Evolutionary conservation across 805 yeast species (phyloP).

Genomic region (Tetrapisispora iriomotensis): DNA sequence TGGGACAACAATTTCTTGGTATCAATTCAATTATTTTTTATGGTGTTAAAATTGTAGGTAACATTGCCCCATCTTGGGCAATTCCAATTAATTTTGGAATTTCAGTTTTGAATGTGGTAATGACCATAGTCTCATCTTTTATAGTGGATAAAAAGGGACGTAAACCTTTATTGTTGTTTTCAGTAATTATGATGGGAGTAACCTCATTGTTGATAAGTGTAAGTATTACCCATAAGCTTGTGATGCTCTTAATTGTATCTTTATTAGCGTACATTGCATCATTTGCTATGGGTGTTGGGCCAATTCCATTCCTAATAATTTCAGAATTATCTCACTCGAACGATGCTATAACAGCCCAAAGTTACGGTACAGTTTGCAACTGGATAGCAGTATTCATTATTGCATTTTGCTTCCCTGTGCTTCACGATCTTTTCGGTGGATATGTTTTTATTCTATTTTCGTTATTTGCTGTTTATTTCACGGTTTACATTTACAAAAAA

Average conservation of each 20-base stretch:
- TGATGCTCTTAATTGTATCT: constrained; percentile 47
- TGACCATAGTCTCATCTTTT: constrained; percentile 66
- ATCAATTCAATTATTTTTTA: constrained; percentile 87
- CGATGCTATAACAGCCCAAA: constrained; percentile 80
- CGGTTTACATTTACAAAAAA: constrained; percentile 29
- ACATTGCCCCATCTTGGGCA: constrained; percentile 62
- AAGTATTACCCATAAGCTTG: constrained; percentile 45
- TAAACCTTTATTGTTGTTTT: constrained; percentile 55
- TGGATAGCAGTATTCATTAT: constrained; percentile 84
- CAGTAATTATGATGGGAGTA: constrained; percentile 60
- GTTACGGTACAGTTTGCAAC: constrained; percentile 83
- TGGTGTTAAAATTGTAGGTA: constrained; percentile 77
- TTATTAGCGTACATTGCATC: constrained; percentile 68
- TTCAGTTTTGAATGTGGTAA: constrained; percentile 61
- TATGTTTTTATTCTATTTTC: constrained; percentile 70
- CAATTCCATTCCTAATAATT: constrained; percentile 83
- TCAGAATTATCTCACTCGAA: constrained; percentile 77
- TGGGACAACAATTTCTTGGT: constrained; percentile 87
- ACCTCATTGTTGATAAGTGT: constrained; percentile 53
- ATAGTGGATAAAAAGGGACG: constrained; percentile 72
- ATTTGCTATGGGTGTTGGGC: constrained; percentile 90
- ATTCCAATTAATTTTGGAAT: constrained; percentile 65
- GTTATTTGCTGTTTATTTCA: constrained; percentile 41
- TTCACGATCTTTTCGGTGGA: constrained; percentile 61
- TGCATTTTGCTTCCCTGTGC: constrained; percentile 71